Base-by-base conservation (phyloP, 2,329 filamentous ascomycete genomes). In the Neofusicoccum kwambonambiense region DNA sequence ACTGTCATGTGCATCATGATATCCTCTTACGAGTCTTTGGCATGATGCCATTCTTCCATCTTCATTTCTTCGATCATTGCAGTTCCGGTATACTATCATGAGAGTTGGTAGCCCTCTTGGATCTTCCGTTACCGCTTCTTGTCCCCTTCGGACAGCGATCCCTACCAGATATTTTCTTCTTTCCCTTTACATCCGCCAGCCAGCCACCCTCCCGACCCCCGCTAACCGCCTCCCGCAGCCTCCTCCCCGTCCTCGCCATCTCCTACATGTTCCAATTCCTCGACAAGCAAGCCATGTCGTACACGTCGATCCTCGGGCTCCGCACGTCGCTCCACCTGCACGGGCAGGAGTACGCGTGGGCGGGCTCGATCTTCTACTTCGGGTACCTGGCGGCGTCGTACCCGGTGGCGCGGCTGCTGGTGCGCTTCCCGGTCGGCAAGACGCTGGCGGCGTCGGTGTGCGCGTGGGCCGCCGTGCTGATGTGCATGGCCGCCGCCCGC, bases 291-390 rank as follows among this genome's bases (percentile, higher is more conserved):
- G 64, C 69, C 3, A 62, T 70, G 13, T 60, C 66, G 11, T 70
- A 68, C 45, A 67, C 68, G 5, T 69, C 72, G 3, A 69, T 73
- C 58, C 69, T 72, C 62, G 69, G 68, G 35, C 50, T 74, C 19
- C 67, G 64, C 35, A 65, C 34, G 5, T 70, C 70, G 41, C 65
- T 70, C 9, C 27, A 66, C 17, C 67, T 73, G 12, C 56, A 63
- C 7, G 70, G 72, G 11, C 65, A 66, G 9, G 64, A 69, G 39
- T 73, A 72, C 63, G 68, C 68, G n/a, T 73, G 71, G 71, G 67
- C 68, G 7, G 69, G 70, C 31, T 67, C 62, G 9, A 69, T 72
- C 44, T 71, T 71, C 62, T 73, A 71, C 47, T 66, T 70, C 49
- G 67, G 70, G 47, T 57, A 61, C 65, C 51, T 67, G 2, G 52